Evolutionary conservation across 192 early-diverging fungal species (phyloP).

Genomic region (Dissophora globulifera): DNA sequence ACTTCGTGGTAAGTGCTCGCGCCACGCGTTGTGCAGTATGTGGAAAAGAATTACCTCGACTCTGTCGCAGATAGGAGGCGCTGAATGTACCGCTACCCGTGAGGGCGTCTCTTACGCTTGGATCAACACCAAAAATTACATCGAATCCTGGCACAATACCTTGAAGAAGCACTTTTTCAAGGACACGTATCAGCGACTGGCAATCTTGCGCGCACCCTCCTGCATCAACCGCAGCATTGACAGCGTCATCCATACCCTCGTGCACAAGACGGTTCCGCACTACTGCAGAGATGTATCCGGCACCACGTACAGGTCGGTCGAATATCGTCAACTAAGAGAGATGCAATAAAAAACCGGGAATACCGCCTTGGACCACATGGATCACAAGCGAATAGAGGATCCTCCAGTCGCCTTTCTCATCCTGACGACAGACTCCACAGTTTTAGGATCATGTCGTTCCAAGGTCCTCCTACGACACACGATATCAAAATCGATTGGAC

Average conservation of each 20-base stretch:
- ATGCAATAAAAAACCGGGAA: no score
- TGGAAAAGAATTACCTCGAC: background rate
- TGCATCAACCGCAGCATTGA: no score
- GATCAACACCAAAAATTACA: slow-evolving; percentile 9
- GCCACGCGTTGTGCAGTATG: background rate
- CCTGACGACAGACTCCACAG: no score
- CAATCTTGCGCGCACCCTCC: no score
- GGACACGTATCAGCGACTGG: background rate
- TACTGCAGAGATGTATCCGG: background rate
- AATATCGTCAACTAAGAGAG: no score
- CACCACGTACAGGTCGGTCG: background rate
- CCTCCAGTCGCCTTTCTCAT: background rate
- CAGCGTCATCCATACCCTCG: slow-evolving; percentile 1
- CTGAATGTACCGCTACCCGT: slow-evolving; percentile 9
- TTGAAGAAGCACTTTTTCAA: background rate
- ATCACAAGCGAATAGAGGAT: background rate
- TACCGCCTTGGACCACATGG: no score
- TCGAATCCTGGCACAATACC: slow-evolving; percentile 3
- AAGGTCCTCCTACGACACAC: background rate
- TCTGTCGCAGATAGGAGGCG: background rate
- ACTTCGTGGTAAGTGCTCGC: background rate
- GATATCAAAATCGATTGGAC: background rate
- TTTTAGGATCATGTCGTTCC: background rate
- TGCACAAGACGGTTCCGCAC: background rate
- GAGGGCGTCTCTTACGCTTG: background rate